Evolutionary conservation across 192 early-diverging fungal genomes (phyloP).

Genomic region (Coemansia sp.): DNA sequence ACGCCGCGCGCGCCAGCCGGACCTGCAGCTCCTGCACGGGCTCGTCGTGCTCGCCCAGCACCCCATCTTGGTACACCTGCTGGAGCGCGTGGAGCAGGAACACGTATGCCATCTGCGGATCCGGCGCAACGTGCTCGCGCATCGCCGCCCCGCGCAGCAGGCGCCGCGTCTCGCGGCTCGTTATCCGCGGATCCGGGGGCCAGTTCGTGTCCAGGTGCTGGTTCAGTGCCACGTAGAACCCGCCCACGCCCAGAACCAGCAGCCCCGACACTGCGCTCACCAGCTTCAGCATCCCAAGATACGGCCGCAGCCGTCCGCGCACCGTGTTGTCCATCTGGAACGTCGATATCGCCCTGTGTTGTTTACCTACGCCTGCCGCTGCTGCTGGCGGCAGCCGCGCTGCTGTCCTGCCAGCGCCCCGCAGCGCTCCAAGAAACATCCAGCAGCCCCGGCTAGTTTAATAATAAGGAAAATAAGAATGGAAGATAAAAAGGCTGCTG

Average conservation of each 20-base stretch:
- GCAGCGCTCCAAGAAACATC: slow-evolving; percentile 7
- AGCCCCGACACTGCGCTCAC: slow-evolving; percentile 26
- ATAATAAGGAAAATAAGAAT: slow-evolving; percentile 3
- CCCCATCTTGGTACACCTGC: slow-evolving; percentile 33
- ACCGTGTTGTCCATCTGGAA: slow-evolving; percentile 41
- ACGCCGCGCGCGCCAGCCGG: slow-evolving; percentile 36
- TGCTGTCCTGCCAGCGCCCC: background rate
- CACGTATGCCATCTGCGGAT: slow-evolving; percentile 39
- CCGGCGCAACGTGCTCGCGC: slow-evolving; percentile 47
- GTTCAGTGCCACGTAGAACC: slow-evolving; percentile 21
- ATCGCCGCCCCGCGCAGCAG: slow-evolving; percentile 39
- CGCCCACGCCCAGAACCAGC: slow-evolving; percentile 19
- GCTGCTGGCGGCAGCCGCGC: background rate
- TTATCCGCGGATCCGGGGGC: slow-evolving; percentile 16
- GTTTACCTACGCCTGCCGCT: background rate
- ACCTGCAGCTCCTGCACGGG: slow-evolving; percentile 41
- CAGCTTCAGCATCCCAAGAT: slow-evolving; percentile 26
- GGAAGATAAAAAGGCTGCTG: background rate
- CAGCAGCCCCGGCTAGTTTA: background rate
- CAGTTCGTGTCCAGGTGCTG: slow-evolving; percentile 25
- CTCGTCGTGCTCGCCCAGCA: slow-evolving; percentile 21
- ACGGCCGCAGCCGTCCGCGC: slow-evolving; percentile 37
- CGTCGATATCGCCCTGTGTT: slow-evolving; percentile 22
- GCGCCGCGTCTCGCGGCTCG: slow-evolving; percentile 17
- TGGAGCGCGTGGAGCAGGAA: slow-evolving; percentile 40